A percentile compares a stretch with the other conserved stretches of the same genome.
phyloP scores from a whole-genome alignment of 2,329 filamentous ascomycete genomes.

The Ophiostoma sp. region DNA sequence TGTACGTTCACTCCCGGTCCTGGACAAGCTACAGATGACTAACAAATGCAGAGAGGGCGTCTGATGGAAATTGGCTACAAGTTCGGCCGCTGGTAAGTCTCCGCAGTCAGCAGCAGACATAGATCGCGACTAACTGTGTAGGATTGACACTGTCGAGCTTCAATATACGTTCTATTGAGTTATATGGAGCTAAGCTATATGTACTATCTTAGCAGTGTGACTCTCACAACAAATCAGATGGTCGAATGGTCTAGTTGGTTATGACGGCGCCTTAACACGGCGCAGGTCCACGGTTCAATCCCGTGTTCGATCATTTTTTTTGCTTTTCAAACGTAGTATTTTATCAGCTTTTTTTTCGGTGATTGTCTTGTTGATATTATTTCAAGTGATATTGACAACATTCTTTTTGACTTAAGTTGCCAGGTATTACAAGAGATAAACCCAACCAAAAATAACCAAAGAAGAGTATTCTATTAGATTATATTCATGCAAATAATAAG shows the following conservation, averaged over 20 bases:
- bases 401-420: not conserved
- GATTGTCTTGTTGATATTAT: not conserved
- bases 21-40: not conserved
- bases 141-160: slow-evolving; percentile 1
- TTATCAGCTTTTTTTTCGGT: not conserved
- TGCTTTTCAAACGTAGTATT: not conserved
- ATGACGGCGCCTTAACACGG: slow-evolving; percentile 17
- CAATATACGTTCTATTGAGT: not conserved
- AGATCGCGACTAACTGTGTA: no score
- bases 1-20: not conserved
- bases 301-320: slow-evolving; percentile 15
- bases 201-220: no score
- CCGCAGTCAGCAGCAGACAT: no score
- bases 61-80: not conserved
- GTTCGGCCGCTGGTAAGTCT: not conserved
- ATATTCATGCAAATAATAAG: no score
- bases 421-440: no score
- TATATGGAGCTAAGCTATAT: not conserved
- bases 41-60: not conserved
- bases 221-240: not conserved
- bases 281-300: slow-evolving; percentile 15
- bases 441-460: no score
- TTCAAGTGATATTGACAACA: not conserved
- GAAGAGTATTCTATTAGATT: no score
- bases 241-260: slow-evolving; percentile 17